Evolutionary conservation across 2,329 filamentous ascomycete species (phyloP).

Genomic region (Hawksworthiomyces lignivorus): DNA sequence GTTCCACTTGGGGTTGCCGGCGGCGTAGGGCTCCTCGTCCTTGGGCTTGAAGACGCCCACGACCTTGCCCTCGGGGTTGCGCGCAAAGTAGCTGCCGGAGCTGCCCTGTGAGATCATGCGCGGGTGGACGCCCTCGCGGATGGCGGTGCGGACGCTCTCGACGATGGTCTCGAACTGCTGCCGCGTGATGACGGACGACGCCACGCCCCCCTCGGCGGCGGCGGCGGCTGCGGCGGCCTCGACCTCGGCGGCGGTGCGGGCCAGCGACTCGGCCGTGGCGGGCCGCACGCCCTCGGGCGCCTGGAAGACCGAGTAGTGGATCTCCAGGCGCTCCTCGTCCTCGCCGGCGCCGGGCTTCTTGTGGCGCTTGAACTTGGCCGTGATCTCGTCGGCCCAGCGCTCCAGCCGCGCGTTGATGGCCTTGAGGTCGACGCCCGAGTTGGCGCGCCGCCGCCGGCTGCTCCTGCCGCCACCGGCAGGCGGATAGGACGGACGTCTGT

Average conservation of each 20-base stretch:
- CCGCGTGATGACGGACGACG: slow-evolving; percentile 23
- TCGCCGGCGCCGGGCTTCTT: slow-evolving; percentile 47
- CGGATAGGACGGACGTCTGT: too few relatives aligned
- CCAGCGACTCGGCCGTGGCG: slow-evolving; percentile 65
- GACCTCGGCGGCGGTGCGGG: slow-evolving; percentile 26
- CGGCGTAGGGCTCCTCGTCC: slow-evolving; percentile 96
- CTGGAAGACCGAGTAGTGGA: slow-evolving; percentile 96
- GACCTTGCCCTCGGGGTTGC: slow-evolving; percentile 84
- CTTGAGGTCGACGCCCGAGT: slow-evolving; percentile 92
- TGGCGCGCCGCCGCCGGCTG: slow-evolving; percentile 42
- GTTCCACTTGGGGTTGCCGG: slow-evolving; percentile 97
- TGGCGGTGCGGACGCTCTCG: slow-evolving; percentile 82
- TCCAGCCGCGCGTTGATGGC: slow-evolving; percentile 95
- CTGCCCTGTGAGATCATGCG: slow-evolving; percentile 96
- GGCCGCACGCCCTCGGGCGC: slow-evolving; percentile 81
- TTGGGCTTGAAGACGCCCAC: slow-evolving; percentile 99
- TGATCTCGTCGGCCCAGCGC: slow-evolving; percentile 96
- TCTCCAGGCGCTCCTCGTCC: slow-evolving; percentile 79
- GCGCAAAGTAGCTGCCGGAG: slow-evolving; percentile 95
- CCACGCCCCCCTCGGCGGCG: slow-evolving; percentile 63
- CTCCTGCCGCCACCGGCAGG: not conserved
- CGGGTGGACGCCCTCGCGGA: slow-evolving; percentile 84
- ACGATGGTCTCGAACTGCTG: slow-evolving; percentile 81
- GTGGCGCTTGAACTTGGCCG: slow-evolving; percentile 88
- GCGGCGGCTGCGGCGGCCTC: slow-evolving; percentile 49